Evolutionary conservation across 1,284 basidiomycete species (phyloP).

Genomic region (Puccinia hordei): DNA sequence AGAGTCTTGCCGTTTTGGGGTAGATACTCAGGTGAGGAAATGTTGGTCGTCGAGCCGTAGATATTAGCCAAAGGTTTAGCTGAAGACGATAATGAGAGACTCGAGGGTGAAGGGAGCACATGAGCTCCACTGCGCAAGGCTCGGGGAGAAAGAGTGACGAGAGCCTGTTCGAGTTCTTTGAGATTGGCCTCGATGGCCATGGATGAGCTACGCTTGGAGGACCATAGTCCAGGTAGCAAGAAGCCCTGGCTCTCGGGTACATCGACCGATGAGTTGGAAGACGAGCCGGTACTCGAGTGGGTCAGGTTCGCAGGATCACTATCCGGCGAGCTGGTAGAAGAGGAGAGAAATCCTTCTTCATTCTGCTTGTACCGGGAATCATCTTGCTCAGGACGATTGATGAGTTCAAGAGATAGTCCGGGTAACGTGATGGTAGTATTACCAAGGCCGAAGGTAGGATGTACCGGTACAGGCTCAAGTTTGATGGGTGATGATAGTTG

Average conservation of each 20-base stretch:
- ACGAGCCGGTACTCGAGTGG: slow-evolving; percentile 15
- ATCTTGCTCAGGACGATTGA: neutral
- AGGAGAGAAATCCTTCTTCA: neutral
- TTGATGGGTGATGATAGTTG: slow-evolving; percentile 27
- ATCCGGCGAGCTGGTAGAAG: neutral
- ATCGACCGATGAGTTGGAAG: neutral
- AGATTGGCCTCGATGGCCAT: slow-evolving; percentile 36
- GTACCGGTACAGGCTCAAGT: neutral
- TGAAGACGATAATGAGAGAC: neutral
- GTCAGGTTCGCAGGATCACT: neutral
- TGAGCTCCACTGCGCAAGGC: neutral
- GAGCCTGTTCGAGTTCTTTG: slow-evolving; percentile 34
- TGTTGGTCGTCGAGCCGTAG: neutral
- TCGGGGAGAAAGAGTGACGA: slow-evolving; percentile 31
- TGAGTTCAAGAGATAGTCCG: neutral
- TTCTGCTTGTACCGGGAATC: neutral
- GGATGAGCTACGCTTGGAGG: slow-evolving; percentile 22
- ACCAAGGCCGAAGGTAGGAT: neutral
- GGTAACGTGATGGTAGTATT: neutral
- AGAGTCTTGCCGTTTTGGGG: neutral
- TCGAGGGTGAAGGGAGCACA: neutral
- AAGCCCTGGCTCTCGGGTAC: neutral
- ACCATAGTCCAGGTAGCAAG: neutral
- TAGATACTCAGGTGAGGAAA: neutral
- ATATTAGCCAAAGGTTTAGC: neutral